These are phyloP conservation scores for Phytophthora colocasiae DNA, from an alignment of 352 stramenopile genomes.

Conservation along the genomic window DNA sequence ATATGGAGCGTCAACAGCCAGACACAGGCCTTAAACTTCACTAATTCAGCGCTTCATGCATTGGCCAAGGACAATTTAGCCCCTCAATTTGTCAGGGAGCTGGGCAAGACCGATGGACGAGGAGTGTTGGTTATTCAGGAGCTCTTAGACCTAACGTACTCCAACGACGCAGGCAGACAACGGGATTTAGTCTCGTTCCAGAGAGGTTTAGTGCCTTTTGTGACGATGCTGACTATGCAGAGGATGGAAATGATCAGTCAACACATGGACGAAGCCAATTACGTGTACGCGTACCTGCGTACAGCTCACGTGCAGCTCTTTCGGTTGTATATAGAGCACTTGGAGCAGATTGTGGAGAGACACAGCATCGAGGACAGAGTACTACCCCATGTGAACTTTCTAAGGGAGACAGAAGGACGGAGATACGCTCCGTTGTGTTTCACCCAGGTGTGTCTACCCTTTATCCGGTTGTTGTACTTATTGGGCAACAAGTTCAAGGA, in stretches of 20 bases:
- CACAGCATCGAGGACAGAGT: constrained; percentile 37
- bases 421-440: constrained; percentile 49
- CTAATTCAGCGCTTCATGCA: constrained; percentile 53
- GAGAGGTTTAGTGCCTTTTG: constrained; percentile 42
- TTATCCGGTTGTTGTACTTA: constrained; percentile 46
- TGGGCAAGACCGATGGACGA: constrained; percentile 36
- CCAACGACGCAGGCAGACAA: constrained; percentile 36
- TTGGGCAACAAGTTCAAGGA: constrained; percentile 59
- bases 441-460: constrained; percentile 45
- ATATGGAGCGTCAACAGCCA: constrained; percentile 38
- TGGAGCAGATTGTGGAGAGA: constrained; percentile 42
- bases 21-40: constrained; percentile 47
- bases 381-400: constrained; percentile 33
- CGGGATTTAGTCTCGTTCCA: constrained; percentile 47
- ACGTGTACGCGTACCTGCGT: constrained; percentile 41
- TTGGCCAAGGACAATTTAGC: constrained; percentile 37
- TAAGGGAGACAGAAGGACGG: constrained; percentile 28
- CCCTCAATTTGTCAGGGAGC: constrained; percentile 41
- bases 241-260: constrained; percentile 46
- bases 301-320: constrained; percentile 39
- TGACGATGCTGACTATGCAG: constrained; percentile 41
- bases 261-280: constrained; percentile 49
- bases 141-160: constrained; percentile 37
- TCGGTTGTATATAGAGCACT: constrained; percentile 32
- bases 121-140: constrained; percentile 39